phyloP scores from a whole-genome alignment of 2,329 filamentous ascomycete species.

The Hymenotorrendiella dingleyae region DNA sequence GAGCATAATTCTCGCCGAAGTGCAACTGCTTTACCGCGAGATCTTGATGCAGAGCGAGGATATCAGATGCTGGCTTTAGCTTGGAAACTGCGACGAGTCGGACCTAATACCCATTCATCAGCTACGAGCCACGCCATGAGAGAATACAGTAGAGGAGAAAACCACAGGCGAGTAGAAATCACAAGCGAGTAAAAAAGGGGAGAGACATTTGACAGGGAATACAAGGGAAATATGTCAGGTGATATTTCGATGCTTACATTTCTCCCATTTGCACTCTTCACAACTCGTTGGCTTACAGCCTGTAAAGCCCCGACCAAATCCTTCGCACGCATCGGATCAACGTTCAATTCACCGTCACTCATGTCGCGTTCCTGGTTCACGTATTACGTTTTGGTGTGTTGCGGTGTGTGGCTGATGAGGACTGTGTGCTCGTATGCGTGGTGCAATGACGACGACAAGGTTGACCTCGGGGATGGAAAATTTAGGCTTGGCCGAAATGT shows the following conservation, averaged over 20 bases:
- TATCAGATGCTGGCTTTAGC: constrained; percentile 86
- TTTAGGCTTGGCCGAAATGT: not conserved
- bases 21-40: constrained; percentile 55
- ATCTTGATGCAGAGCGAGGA: constrained; percentile 70
- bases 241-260: constrained; percentile 39
- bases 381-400: not conserved
- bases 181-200: too few species aligned
- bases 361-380: too few species aligned
- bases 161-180: not conserved
- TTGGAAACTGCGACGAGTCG: constrained; percentile 94
- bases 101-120: constrained; percentile 46
- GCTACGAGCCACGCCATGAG: constrained; percentile 11
- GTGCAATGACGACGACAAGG: constrained; percentile 1
- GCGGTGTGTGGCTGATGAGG: not conserved
- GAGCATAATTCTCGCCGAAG: constrained; percentile 95
- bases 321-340: constrained; percentile 55
- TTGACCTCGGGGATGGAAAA: not conserved
- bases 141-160: not conserved
- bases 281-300: constrained; percentile 52
- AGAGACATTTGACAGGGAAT: not conserved
- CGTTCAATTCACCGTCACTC: constrained; percentile 45
- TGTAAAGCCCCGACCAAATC: constrained; percentile 57
- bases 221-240: not conserved
- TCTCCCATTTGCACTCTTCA: constrained; percentile 45
- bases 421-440: constrained; percentile 1